Evolutionary conservation across 257 asterid genomes (phyloP).

Genomic region (Solanum lignicaule): DNA sequence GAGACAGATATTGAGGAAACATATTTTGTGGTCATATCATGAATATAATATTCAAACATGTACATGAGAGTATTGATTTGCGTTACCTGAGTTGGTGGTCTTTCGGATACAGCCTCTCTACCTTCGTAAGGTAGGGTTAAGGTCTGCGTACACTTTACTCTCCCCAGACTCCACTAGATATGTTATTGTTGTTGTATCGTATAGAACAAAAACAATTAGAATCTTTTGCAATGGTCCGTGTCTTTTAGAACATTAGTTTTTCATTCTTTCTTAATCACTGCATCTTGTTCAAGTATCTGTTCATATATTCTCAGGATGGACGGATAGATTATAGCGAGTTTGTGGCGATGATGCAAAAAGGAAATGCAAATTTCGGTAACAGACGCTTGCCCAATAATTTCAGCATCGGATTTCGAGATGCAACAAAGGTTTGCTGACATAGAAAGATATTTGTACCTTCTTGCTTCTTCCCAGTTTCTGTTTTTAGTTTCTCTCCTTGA

Average conservation of each 20-base stretch:
- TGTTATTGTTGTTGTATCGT: background rate
- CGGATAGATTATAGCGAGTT: constrained; percentile 21
- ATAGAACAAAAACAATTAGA: background rate
- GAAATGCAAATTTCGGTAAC: constrained; percentile 5
- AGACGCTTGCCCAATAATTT: background rate
- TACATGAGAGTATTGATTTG: background rate
- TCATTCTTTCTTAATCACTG: background rate
- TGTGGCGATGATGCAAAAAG: constrained; percentile 24
- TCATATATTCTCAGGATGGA: constrained; percentile 15
- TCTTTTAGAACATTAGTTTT: background rate
- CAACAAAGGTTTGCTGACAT: constrained; percentile 8
- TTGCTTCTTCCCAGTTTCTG: background rate
- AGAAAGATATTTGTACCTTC: background rate
- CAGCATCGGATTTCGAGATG: constrained; percentile 5
- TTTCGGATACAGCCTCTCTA: background rate
- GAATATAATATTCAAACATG: background rate
- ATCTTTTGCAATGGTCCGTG: background rate
- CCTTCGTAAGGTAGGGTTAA: background rate
- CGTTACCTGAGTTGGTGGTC: background rate
- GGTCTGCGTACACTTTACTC: background rate
- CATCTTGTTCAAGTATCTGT: background rate
- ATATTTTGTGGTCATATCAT: background rate
- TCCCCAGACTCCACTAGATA: background rate
- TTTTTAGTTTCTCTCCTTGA: background rate
- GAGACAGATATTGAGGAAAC: background rate